These are phyloP conservation scores for Seiridium unicorne DNA, from an alignment of 2,329 filamentous ascomycete genomes.

Conservation along the genomic window DNA sequence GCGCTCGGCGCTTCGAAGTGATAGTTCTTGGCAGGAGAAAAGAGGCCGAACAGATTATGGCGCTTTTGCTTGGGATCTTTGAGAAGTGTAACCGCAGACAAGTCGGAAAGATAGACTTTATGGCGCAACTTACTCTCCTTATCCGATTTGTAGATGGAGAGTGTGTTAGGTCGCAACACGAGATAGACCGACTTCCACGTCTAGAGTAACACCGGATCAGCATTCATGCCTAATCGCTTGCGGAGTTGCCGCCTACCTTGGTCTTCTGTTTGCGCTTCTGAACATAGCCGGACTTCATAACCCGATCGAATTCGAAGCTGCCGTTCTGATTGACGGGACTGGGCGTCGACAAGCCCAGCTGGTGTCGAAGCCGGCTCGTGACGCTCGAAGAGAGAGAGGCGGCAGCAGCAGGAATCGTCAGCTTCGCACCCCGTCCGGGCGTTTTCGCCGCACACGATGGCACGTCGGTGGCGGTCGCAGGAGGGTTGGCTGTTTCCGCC, in stretches of 20 bases:
- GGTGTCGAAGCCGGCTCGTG: slow-evolving; percentile 31
- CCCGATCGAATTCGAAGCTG: slow-evolving; percentile 92
- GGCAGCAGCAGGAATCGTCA: slow-evolving; percentile 22
- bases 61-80: slow-evolving; percentile 87
- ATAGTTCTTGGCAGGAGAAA: slow-evolving; percentile 87
- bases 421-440: slow-evolving; percentile 22
- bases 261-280: slow-evolving; percentile 91
- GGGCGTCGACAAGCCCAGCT: slow-evolving; percentile 61
- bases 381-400: slow-evolving; percentile 19
- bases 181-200: slow-evolving; percentile 89
- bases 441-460: slow-evolving; percentile 14
- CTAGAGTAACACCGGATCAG: slow-evolving; percentile 36
- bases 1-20: slow-evolving; percentile 77
- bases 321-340: slow-evolving; percentile 93
- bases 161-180: slow-evolving; percentile 83
- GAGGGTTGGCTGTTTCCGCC: slow-evolving; percentile 20
- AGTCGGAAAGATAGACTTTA: slow-evolving; percentile 82
- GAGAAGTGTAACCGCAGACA: slow-evolving; percentile 86
- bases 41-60: slow-evolving; percentile 86
- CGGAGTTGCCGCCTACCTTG: slow-evolving; percentile 56
- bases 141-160: slow-evolving; percentile 91
- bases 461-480: slow-evolving; percentile 13
- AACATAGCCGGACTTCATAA: slow-evolving; percentile 85
- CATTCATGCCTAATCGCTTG: too few relatives aligned
- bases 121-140: slow-evolving; percentile 87